These are phyloP conservation scores for Entophlyctis luteolus DNA, from an alignment of 192 early-diverging fungal genomes.

Conservation along the genomic window DNA sequence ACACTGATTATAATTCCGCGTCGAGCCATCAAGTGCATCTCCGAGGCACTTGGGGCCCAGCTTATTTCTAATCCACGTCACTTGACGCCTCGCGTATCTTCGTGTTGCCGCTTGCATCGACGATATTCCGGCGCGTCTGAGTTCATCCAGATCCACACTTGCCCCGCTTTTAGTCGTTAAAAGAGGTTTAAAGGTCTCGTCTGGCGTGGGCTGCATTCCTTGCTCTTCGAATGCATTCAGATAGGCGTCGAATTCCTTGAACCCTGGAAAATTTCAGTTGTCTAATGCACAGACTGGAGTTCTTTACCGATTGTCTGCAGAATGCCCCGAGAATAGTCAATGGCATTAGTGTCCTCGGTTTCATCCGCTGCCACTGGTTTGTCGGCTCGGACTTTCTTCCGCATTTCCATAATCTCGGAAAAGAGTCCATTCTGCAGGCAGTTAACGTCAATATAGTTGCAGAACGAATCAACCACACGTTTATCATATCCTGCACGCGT, in stretches of 20 bases:
- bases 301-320: constrained; percentile 68
- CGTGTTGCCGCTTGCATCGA: constrained; percentile 85
- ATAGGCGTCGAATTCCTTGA: constrained; percentile 83
- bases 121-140: constrained; percentile 60
- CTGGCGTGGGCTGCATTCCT: neutral
- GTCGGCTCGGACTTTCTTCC: constrained; percentile 28
- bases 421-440: constrained; percentile 41
- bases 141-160: constrained; percentile 32
- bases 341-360: neutral
- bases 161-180: too few species aligned
- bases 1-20: neutral
- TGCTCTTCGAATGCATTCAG: constrained; percentile 43
- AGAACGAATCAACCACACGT: constrained; percentile 57
- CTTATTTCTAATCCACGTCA: constrained; percentile 79
- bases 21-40: neutral
- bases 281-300: neutral
- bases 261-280: constrained; percentile 50
- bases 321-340: constrained; percentile 60
- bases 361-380: constrained; percentile 39
- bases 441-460: neutral
- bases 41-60: constrained; percentile 31
- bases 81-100: constrained; percentile 79
- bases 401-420: constrained; percentile 49
- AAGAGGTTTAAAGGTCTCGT: too few species aligned
- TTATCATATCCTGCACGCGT: constrained; percentile 86